Evolutionary conservation across 176 grass and related monocot species (phyloP), one percentile per base, ranked within the genome.

Genomic region (Bolboschoenus planiculmis): DNA sequence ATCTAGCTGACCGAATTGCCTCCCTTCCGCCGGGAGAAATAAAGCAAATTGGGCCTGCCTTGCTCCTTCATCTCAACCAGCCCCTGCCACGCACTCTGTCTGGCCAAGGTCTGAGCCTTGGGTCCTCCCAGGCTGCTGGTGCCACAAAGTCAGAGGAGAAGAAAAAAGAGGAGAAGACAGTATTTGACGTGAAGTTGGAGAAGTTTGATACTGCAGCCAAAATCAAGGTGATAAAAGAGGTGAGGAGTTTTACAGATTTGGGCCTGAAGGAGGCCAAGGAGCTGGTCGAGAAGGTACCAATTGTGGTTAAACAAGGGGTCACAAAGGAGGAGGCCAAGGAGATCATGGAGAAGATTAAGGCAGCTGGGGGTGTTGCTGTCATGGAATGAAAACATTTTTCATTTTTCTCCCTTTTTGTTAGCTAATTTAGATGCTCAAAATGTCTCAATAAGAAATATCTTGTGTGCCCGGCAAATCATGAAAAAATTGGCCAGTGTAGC

Each of bases 141-240:
- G 7, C 86, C 16, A 73, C 33, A 0, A 87, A 88, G 48, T 70
- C 85, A 2, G 96, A 95, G 83, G 95, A 98, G 60, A 98, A 91
- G 87, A 98, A 98, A 84, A 98, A 98, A 71, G 90, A 75, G 5
- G 95, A 98, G 74, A 98, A 98, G 89, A 90, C 91, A 4, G 90
- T 88, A 11, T 95, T 95, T 7, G 96, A 98, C 87, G 85, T 98
- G 18, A 97, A 94, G 84, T 56, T 97, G 83, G 96, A 98, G 89
- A 98, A 98, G 70, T 98, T 95, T 26, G 96, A 98, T 10, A 79
- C 96, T 68, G 89, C 92, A 75, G 84, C 92, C 2, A 98, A 98
- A 83, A 98, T 98, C 63, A 98, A 98, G 89, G 94, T 98, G 65
- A 98, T 98, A 56, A 98, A 98, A 84, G 96, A 98, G 89, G 91